Conservation (phyloP, 108 stramenopile genomes). For the Schizochytrium sp. region DNA sequence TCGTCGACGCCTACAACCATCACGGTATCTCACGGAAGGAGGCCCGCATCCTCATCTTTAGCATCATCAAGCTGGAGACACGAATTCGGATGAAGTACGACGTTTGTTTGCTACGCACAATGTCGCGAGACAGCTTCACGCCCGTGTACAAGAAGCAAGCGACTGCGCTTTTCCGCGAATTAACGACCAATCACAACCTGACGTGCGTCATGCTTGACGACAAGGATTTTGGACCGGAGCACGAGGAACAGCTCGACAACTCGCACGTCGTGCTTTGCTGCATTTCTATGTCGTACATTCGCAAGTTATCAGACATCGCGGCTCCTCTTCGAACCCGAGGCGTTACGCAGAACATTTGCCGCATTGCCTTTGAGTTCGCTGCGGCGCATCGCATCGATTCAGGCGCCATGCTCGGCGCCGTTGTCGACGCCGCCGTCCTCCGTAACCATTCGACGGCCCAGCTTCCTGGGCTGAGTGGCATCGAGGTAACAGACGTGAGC, state of each 20-base stretch:
- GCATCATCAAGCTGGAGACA: neutral
- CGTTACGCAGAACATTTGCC: neutral
- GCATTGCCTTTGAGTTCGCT: neutral
- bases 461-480: neutral
- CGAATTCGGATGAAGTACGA: neutral
- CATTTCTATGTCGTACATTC: neutral
- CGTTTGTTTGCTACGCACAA: neutral
- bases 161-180: neutral
- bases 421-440: neutral
- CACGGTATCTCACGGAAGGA: neutral
- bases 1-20: neutral
- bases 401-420: neutral
- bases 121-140: neutral
- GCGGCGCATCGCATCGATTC: neutral
- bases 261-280: neutral
- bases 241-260: neutral
- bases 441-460: neutral
- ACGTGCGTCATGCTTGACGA: neutral
- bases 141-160: neutral
- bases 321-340: neutral
- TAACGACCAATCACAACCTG: neutral
- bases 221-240: neutral
- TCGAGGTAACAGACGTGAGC: neutral
- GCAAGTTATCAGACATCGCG: neutral
- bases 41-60: neutral